Evolutionary conservation across 495 filamentous ascomycete genomes (phyloP), one percentile per base, ranked within the genome.

Genomic region (Hyaloscypha hepaticicola): DNA sequence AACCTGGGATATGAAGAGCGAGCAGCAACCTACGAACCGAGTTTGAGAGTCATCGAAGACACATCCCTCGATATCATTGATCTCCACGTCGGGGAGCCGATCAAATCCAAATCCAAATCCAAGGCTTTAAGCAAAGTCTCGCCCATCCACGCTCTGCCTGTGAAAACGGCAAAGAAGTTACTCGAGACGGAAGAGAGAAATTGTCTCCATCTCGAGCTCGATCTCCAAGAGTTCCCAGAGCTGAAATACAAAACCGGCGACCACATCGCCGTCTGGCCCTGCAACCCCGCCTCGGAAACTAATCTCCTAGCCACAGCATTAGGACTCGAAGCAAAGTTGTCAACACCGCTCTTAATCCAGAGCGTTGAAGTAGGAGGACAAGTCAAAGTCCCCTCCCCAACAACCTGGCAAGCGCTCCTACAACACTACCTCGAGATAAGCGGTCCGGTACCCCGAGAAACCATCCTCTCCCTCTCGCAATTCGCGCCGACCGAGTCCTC

Each of bases 21-120:
- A 1, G 74, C 78, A 53, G 62, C 67, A 4, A 65, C 70, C 24
- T 82, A 83, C 60, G 66, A 76, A 55, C 79, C 82, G 1, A 74
- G 6, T 1, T 14, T 84, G 14, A 31, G 66, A 9, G 72, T 83
- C 11, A 66, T 74, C 7, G 74, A 79, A 51, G 77, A 80, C 50
- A 68, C 69, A 16, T 76, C 75, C 1, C 57, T 78, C 3, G 73
- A 78, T 48, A 69, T 70, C 3, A 75, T 75, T 50, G 76, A 81
- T 58, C 67, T 80, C 14, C 73, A 79, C 50, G 69, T 76, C 50
- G 78, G 77, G 3, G 75, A 78, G 28, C 79, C 79, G 5, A 66
- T 72, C 25, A 66, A 71, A 55, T 55, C 66, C 2, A 12, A 55
- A 26, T 68, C 69, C n/a, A n/a, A n/a, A 48, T 59, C 55, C 25